Percentiles rank a stretch among this genome's conserved stretches.
Evolutionary conservation across 2,329 filamentous ascomycete genomes (phyloP).

Genomic region (Metarhizium brunneum): DNA sequence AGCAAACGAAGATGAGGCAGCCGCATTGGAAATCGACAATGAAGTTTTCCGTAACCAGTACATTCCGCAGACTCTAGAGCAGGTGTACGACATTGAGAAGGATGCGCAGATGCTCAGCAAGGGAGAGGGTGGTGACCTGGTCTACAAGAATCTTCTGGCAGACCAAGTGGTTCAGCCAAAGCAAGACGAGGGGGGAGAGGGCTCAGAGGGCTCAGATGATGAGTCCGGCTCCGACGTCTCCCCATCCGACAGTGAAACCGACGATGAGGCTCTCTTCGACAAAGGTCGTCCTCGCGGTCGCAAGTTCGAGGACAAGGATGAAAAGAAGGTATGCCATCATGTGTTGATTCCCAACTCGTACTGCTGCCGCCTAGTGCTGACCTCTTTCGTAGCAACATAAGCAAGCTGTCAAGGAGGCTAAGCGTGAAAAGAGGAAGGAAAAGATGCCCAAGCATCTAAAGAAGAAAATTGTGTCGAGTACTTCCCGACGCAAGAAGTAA

Average conservation of each 20-base stretch:
- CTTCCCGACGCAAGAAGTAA: conserved; percentile 55
- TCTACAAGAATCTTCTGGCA: conserved; percentile 79
- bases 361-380: conserved; percentile 11
- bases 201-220: conserved; percentile 29
- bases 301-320: conserved; percentile 83
- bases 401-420: conserved; percentile 85
- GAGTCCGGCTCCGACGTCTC: conserved; percentile 40
- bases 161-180: conserved; percentile 44
- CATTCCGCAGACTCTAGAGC: conserved; percentile 89
- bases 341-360: neutral
- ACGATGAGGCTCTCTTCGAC: conserved; percentile 47
- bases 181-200: conserved; percentile 25
- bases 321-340: conserved; percentile 54
- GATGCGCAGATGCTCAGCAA: conserved; percentile 70
- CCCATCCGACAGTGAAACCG: conserved; percentile 33
- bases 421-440: conserved; percentile 82
- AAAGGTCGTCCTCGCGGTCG: conserved; percentile 68
- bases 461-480: conserved; percentile 67
- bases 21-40: conserved; percentile 65
- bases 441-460: conserved; percentile 97
- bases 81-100: conserved; percentile 93
- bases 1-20: conserved; percentile 37
- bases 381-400: conserved; percentile 54
- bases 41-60: conserved; percentile 94
- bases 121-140: conserved; percentile 65